A percentile compares a stretch with the other conserved stretches of the same genome.
Evolutionary conservation across 2,329 filamentous ascomycete species (phyloP).

Genomic region (Penicillium occitanis): DNA sequence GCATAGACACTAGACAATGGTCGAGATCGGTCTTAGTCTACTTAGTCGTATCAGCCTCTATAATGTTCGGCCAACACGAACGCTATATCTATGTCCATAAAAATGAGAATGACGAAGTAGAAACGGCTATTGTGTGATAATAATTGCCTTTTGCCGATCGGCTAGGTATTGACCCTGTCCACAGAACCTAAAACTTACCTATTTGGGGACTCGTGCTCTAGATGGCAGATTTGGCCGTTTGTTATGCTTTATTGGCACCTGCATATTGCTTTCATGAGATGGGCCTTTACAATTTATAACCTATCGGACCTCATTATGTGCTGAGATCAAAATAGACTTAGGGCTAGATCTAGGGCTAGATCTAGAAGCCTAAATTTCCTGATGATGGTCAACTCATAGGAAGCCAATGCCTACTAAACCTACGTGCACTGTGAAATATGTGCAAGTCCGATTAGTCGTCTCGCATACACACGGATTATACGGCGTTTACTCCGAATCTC

Average conservation of each 20-base stretch:
- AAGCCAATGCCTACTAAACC: background rate
- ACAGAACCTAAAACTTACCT: background rate
- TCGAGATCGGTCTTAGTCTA: too few species aligned
- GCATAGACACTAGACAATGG: too few species aligned
- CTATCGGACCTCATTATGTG: background rate
- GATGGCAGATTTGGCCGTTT: background rate
- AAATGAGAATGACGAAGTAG: too few species aligned
- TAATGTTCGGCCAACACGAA: too few species aligned
- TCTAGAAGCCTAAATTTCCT: background rate
- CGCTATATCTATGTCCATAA: too few species aligned
- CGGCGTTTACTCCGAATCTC: background rate
- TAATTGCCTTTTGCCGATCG: background rate
- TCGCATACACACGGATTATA: background rate
- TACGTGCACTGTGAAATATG: background rate
- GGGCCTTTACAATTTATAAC: background rate
- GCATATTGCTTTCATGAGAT: background rate
- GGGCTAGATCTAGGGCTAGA: background rate
- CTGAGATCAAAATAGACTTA: background rate
- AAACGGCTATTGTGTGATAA: too few species aligned
- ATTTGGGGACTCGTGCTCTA: background rate
- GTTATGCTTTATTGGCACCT: background rate
- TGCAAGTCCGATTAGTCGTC: background rate
- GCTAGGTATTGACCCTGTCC: background rate
- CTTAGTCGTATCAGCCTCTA: too few species aligned
- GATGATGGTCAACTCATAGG: background rate